A percentile compares a stretch with the other conserved stretches of the same genome.
These are phyloP conservation scores for Sextonia rubra DNA, from an alignment of 164 flowering plant genomes.

Conservation along the genomic window DNA sequence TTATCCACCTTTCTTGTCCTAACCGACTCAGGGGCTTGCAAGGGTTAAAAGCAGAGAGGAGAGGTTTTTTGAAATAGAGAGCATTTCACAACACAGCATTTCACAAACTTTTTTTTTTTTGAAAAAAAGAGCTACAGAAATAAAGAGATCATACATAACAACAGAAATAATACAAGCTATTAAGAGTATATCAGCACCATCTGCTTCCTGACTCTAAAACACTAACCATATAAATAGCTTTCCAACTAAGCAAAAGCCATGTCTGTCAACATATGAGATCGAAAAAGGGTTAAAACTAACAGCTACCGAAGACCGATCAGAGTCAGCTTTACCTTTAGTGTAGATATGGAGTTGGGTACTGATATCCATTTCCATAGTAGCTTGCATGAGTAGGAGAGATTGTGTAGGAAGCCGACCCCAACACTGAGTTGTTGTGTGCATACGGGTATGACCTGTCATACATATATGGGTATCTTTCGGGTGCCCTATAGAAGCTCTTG, in stretches of 20 bases:
- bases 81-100: too few relatives aligned
- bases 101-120: too few relatives aligned
- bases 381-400: slow-evolving; percentile 62
- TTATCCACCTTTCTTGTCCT: too few relatives aligned
- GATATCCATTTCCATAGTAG: slow-evolving; percentile 82
- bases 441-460: slow-evolving; percentile 65
- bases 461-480: slow-evolving; percentile 73
- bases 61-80: too few relatives aligned
- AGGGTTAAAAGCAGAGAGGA: too few relatives aligned
- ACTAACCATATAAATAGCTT: neutral
- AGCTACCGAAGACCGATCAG: slow-evolving; percentile 6
- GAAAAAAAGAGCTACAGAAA: too few relatives aligned
- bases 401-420: slow-evolving; percentile 57
- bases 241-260: neutral
- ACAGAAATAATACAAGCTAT: neutral
- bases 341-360: slow-evolving; percentile 75
- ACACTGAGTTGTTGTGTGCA: slow-evolving; percentile 41
- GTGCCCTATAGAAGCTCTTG: slow-evolving; percentile 55
- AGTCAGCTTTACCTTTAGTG: slow-evolving; percentile 41
- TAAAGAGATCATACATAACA: neutral
- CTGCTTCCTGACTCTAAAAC: neutral
- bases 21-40: too few relatives aligned
- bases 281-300: slow-evolving; percentile 1
- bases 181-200: neutral
- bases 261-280: neutral